A percentile compares a stretch with the other conserved stretches of the same genome.
These are phyloP conservation scores for Mucor piriformis DNA, from an alignment of 371 early-diverging fungal species.

Conservation along the genomic window DNA sequence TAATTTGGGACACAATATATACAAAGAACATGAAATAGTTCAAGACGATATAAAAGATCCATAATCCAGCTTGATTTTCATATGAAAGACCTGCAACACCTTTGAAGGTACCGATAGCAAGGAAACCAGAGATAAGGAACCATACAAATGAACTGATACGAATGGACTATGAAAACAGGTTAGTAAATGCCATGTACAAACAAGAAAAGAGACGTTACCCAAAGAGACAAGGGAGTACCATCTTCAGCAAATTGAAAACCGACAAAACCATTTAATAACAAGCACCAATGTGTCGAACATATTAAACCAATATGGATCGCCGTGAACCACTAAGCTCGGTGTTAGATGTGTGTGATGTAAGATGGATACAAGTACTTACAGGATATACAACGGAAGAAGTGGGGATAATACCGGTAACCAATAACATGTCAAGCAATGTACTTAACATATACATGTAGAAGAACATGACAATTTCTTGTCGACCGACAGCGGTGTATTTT, in stretches of 20 bases:
- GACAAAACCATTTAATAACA: conserved; percentile 85
- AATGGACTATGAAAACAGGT: conserved; percentile 57
- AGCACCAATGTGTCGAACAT: conserved; percentile 74
- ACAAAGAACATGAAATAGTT: conserved; percentile 66
- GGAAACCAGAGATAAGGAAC: conserved; percentile 63
- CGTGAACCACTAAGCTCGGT: conserved; percentile 62
- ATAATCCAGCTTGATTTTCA: conserved; percentile 64
- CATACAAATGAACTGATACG: conserved; percentile 67
- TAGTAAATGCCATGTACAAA: conserved; percentile 13
- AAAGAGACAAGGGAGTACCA: conserved; percentile 67
- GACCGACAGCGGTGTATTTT: conserved; percentile 93
- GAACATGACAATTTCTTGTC: conserved; percentile 93
- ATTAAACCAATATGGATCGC: conserved; percentile 69
- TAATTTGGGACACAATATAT: conserved; percentile 77
- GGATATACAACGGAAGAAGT: conserved; percentile 71
- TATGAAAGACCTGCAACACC: conserved; percentile 55
- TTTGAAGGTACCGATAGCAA: conserved; percentile 74
- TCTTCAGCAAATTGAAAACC: conserved; percentile 91
- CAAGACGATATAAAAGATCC: conserved; percentile 73
- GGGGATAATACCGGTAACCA: conserved; percentile 82
- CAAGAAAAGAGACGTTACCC: conserved; percentile 22
- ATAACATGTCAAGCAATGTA: conserved; percentile 76
- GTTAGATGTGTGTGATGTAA: neutral
- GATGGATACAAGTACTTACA: conserved; percentile 39
- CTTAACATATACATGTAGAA: conserved; percentile 83